Percentiles rank a stretch among this genome's conserved stretches.
These are phyloP conservation scores for Chlorella sp. DNA, from an alignment of 139 green algal species.

Conservation along the genomic window DNA sequence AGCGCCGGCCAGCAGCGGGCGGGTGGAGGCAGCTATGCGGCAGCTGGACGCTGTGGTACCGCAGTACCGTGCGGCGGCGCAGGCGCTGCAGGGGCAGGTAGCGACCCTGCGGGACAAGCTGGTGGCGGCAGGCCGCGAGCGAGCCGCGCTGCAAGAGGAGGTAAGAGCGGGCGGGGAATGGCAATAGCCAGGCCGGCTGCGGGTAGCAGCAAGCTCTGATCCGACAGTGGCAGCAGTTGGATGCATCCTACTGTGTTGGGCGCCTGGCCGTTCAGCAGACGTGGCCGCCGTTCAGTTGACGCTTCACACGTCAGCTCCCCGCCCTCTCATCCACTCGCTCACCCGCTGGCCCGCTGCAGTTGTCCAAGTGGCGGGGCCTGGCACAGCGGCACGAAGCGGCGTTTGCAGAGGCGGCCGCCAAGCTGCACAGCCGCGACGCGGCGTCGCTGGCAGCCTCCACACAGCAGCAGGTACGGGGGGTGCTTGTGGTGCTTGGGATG, in stretches of 20 bases:
- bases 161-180: not conserved
- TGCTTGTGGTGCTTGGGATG: not conserved
- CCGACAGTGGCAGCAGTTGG: no score
- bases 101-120: conserved; percentile 24
- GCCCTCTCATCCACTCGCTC: not conserved
- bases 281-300: no score
- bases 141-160: conserved; percentile 8
- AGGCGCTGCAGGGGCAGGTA: conserved; percentile 36
- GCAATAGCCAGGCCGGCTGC: no score
- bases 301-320: no score
- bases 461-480: not conserved
- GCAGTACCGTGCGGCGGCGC: conserved; percentile 35
- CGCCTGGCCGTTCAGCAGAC: no score
- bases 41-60: conserved; percentile 41
- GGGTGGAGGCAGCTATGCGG: conserved; percentile 42
- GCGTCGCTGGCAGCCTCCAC: conserved; percentile 6
- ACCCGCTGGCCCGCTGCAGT: not conserved
- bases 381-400: conserved; percentile 26
- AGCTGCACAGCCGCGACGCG: conserved; percentile 30
- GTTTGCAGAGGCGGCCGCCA: conserved; percentile 16
- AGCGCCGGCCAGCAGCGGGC: not conserved
- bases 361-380: conserved; percentile 12
- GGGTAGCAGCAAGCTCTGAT: no score
- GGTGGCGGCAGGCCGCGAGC: conserved; percentile 10
- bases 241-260: no score